Percentiles rank a stretch among this genome's conserved stretches.
Conservation (phyloP, 2,329 filamentous ascomycete species). For the Alternaria rosae region DNA sequence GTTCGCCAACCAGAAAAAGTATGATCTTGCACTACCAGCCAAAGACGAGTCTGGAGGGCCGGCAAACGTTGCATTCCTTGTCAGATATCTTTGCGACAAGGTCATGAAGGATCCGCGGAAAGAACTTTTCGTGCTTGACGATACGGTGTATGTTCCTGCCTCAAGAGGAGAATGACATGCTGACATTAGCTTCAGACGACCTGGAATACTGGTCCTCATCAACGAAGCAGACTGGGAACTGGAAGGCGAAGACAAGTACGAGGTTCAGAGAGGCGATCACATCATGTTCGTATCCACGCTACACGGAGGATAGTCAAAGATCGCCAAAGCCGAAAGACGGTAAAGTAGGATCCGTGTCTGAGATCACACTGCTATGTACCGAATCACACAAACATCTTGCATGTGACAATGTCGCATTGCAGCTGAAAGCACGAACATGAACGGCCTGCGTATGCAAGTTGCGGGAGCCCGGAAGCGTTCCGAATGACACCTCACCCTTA, state of each 20-base stretch:
- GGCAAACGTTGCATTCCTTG: constrained; percentile 76
- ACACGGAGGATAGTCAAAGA: constrained; percentile 74
- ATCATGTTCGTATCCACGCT: constrained; percentile 96
- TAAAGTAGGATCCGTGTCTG: neutral
- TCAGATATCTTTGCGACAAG: constrained; percentile 79
- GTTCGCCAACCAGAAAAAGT: constrained; percentile 82
- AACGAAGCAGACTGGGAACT: constrained; percentile 99
- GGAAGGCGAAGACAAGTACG: constrained; percentile 91
- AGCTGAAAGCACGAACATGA: neutral
- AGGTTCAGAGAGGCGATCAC: constrained; percentile 81
- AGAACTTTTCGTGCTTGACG: constrained; percentile 89
- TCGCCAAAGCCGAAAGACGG: neutral
- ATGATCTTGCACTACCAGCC: constrained; percentile 72
- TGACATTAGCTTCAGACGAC: constrained; percentile 68
- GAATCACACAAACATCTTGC: neutral
- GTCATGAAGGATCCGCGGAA: constrained; percentile 84
- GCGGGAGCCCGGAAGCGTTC: neutral
- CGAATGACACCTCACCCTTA: neutral
- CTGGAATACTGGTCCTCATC: constrained; percentile 93
- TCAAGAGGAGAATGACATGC: neutral
- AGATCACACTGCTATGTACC: neutral
- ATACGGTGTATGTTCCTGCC: constrained; percentile 73
- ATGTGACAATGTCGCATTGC: neutral
- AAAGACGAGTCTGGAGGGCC: constrained; percentile 66
- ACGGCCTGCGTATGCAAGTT: neutral